Evolutionary conservation across 2,329 filamentous ascomycete genomes (phyloP), one percentile per base, ranked within the genome.

Genomic region (Cordyceps cicadae): DNA sequence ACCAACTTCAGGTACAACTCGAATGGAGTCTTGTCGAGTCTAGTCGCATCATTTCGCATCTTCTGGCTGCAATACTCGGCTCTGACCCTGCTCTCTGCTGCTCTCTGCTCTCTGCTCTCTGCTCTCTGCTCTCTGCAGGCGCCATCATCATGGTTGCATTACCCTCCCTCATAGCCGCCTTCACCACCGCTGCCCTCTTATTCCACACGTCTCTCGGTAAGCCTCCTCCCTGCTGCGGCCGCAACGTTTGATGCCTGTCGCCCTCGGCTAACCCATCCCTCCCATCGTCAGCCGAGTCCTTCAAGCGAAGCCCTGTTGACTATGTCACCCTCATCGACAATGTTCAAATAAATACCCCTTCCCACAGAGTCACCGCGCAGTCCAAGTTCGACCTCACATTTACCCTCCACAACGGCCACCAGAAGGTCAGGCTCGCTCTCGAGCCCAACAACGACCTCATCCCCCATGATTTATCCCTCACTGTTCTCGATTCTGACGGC

Each of bases 381-480:
- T 93, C 92, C 15, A 78, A 85, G 24, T 99, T 99, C 73, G 90
- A 96, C 68, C 77, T 99, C 63, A 87, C 84, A 34, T 97, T 99
- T 72, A 79, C 84, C 61, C 77, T 96, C 41, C 85, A 89, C 68
- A 77, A 83, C 63, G 80, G 82, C 58, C 77, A 81, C 63, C 82
- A 92, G 64, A 83, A 85, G 66, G 79, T 97, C 68, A 90, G 91
- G 65, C 81, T 99, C 57, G 82, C 84, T 60, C 81, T 99, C 54
- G 87, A 94, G 71, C 94, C 94, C 4, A 97, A 97, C 71, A 85
- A 96, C 76, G 90, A 97, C 74, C 86, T 97, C 62, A 79, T 99
- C 51, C 83, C 87, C 59, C 82, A 91, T 17, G 86, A 88, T 67
- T 88, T 92, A 9, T 83, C 82, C 55, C 79, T 99, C 53, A 83